Base-by-base conservation (phyloP, 345 rosid species). In the Eucalyptus rudis region DNA sequence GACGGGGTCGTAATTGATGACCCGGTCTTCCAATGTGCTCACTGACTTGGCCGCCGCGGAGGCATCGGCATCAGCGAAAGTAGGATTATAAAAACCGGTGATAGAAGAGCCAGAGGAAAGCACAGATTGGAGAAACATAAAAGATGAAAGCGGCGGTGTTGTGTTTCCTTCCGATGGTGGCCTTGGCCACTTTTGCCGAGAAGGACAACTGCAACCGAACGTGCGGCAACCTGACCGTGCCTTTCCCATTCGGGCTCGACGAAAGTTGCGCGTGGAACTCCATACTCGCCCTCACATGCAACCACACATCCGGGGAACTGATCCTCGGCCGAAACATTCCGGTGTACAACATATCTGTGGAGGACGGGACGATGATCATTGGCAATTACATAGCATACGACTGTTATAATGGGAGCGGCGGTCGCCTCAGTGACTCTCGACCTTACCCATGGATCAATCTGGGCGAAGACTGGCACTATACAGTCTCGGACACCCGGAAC, bases 371-470 rank as follows among this genome's bases (percentile, higher is more conserved):
- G 4, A 31, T 66, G 79, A 15, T 6, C 43, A 15, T 66, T 66
- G 40, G 40, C 22, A 0, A 8, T 22, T 15, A n/a, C 79, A 7
- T 1, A 7, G 20, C 10, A 7, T 31, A 14, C 2, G 76, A 31
- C 76, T 31, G 40, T 10, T 4, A 4, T 14, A 0, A 64, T 11
- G 2, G 1, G 19, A n/a, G 1, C 4, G 36, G 71, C 71, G 1
- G 10, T 44, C 47, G 47, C 47, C 47, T 44, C 47, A 2, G 2
- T 2, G 8, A 19, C 36, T 13, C 71, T 64, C 36, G 14, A 0
- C 2, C 19, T 6, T 0, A 29, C 5, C 5, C 9, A 15, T 2
- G 1, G 71, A 6, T 2, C 9, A 2, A 0, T 3, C 1, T 62
- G 33, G 36, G 2, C 5, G 1, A 13, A 5, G 3, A 6, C 0